These are phyloP conservation scores for Chrysanthemum lavandulifolium DNA, from an alignment of 129 eudicot genomes.

Conservation along the genomic window DNA sequence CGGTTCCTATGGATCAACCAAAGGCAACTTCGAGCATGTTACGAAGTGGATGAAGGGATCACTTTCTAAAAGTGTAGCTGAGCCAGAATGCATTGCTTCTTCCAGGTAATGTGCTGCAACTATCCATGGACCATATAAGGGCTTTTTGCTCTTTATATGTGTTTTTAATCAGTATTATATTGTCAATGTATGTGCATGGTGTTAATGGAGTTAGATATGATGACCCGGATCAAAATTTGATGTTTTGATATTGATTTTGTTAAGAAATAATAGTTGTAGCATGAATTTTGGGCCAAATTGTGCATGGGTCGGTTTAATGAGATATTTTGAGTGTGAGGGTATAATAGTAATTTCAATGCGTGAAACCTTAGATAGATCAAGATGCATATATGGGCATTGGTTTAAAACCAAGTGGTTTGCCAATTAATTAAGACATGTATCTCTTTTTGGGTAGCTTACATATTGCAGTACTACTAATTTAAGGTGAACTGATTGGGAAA, in stretches of 20 bases:
- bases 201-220: background rate
- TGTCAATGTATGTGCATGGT: slow-evolving; percentile 14
- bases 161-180: background rate
- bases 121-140: background rate
- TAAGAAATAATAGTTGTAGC: background rate
- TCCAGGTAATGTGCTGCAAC: too few species aligned
- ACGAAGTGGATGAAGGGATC: too few species aligned
- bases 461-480: slow-evolving; percentile 20
- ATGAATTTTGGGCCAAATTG: background rate
- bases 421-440: slow-evolving; percentile 21
- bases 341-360: slow-evolving; percentile 14
- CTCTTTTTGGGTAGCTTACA: slow-evolving; percentile 15
- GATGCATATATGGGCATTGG: slow-evolving; percentile 3
- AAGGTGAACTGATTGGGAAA: background rate
- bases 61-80: too few species aligned
- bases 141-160: background rate
- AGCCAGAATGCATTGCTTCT: too few species aligned
- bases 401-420: background rate
- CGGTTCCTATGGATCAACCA: too few species aligned
- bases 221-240: background rate
- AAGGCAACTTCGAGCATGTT: too few species aligned
- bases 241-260: background rate
- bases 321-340: slow-evolving; percentile 20
- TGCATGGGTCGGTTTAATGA: background rate
- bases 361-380: background rate